Base-by-base conservation (phyloP, 2,329 filamentous ascomycete species). In the Apiospora arundinis region DNA sequence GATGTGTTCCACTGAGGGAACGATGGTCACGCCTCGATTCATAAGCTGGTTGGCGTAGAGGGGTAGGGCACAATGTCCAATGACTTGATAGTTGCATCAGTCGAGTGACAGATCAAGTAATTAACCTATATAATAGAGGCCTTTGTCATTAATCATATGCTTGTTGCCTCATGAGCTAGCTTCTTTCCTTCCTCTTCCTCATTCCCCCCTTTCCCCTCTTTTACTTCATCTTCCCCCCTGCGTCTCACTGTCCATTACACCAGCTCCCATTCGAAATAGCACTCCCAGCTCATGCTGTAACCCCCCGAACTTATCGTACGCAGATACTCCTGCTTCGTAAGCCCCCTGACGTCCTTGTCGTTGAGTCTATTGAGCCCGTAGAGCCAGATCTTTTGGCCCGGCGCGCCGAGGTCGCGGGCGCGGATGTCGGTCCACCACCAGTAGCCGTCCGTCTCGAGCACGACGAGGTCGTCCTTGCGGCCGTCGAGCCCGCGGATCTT, bases 371-470 rank as follows among this genome's bases (percentile, higher is more conserved):
- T 88, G 48, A 97, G 84, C 25, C 89, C 88, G 71, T 88, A 88
- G 42, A 96, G 81, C 74, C 86, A 87, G 7, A 95, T 83, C 69
- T 87, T 89, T 81, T 95, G 90, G 0, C 93, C 93, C 0, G 91
- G 88, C 0, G 85, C 85, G 0, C 94, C 94, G 25, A 97, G 82
- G 71, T 91, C 88, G 44, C 84, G 81, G 0, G 90, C 86, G 37
- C 87, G 84, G 4, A 98, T 88, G 81, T 98, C 95, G 1, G 90
- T 82, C 90, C 93, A 97, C 89, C 92, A 97, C 82, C 92, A 91
- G 77, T 88, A 92, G 18, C 92, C 93, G 72, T 95, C 92, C n/a
- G 89, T 92, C 68, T 93, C 88, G 70, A 97, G 89, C 0, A 93
- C 89, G 1, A 95, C 82, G 70, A 89, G 86, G 60, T 95, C 90